Base-by-base conservation (phyloP, 805 yeast species). In the Teunomyces stri region DNA sequence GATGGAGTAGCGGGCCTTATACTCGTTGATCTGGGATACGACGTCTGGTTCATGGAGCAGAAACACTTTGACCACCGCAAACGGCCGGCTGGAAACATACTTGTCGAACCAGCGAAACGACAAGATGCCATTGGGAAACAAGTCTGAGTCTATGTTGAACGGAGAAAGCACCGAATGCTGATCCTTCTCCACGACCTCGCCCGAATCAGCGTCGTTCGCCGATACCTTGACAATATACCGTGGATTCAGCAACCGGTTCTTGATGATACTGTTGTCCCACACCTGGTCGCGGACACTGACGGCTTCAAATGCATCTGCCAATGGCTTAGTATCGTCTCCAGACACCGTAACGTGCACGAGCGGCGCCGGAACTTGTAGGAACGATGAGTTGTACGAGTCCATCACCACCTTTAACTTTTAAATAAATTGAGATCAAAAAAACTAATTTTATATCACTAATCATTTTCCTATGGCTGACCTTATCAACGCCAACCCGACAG, bases 401-500 rank as follows among this genome's bases (percentile, higher is more conserved):
- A 72, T 71, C 16, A 21, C 10, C 16, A 21, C 10, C 15, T 27
- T 15, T 12, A 12, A 12, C 33, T n/a, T n/a, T 30, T 5, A n/a
- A 1, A 30, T 30, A 1, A 30, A 6, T 13, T 30, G 35, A 15
- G 35, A 41, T 41, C 25, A 28, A 41, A 42, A 20, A 13, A 13
- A 18, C 20, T 2, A 18, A 18, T 18, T 18, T 18, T 18, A 3
- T 18, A 18, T 18, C 20, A 18, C 20, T 18, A 18, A 18, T 18
- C 36, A 44, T 3, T 13, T n/a, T 16, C 22, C 2, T 25, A 87
- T 85, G 92, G 74, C 89, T 1, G 96, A 89, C 48, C 86, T 86
- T 15, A 84, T 92, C 49, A 92, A 92, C 65, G 96, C 96, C 27
- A 91, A 90, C 62, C 99, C 99, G 18, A 82, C 85, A 28, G 82